Base-by-base conservation (phyloP, 345 rosid species). In the Cardamine occulta region DNA sequence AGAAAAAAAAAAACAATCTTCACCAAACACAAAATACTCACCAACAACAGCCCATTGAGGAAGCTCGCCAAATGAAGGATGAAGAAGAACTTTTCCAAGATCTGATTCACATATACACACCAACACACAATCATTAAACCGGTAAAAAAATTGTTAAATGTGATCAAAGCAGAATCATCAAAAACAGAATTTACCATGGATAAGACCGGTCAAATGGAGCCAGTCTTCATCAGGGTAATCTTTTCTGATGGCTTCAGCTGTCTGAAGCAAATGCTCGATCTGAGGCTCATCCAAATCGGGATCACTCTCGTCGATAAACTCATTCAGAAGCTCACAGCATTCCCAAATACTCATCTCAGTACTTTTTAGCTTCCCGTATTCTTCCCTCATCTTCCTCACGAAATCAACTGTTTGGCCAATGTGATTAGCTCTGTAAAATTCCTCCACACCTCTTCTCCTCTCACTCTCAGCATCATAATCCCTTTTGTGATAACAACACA, bases 1-100 rank as follows among this genome's bases (percentile, higher is more conserved):
- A 14, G 13, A 45, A 6, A 42, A 28, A 6, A 3, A 2, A n/a
- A 17, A 9, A 14, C 4, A 34, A 17, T 17, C 28, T 28, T 58
- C 31, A 72, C n/a, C 39, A 73, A 23, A 44, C 31, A 31, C 42
- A 47, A 4, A 18, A 3, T 24, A 72, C 89, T 84, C 61, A 86
- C 96, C 98, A 28, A 91, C 96, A 32, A 88, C 93, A 70, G 96
- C 98, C 97, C 98, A 93, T 40, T 93, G 98, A 65, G 96, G 93
- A 14, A 91, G 97, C 75, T 64, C 92, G 45, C 98, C 97, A 68
- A 93, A 91, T 72, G 77, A 74, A 6, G 91, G 85, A 57, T 75
- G 93, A 71, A 88, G 89, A 69, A 93, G 88, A 59, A 91, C 93
- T 80, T 89, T 91, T 58, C 97, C 97, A 21, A 89, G 89, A 86